Base-by-base conservation (phyloP, 2,329 filamentous ascomycete species). In the Sporothrix luriei region DNA sequence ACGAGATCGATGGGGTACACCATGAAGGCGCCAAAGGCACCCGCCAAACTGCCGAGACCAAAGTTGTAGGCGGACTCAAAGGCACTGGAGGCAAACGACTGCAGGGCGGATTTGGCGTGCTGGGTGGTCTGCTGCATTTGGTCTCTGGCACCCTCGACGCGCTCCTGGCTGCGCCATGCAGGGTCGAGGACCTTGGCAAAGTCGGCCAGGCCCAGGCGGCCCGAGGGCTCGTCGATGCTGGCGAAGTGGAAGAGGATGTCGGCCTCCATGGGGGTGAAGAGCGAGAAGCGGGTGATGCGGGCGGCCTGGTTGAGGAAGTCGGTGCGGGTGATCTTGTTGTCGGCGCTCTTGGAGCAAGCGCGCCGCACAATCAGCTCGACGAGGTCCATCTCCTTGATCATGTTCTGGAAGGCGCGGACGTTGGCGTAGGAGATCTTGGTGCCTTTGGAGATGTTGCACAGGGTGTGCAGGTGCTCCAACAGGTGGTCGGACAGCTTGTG, bases 241-340 rank as follows among this genome's bases (percentile, higher is more conserved):
- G 95, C 95, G 79, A 99, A 99, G 82, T 98, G 95, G 85, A 99
- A 99, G 52, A 99, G 87, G 73, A 99, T 97, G 77, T 99, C 95
- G 52, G 94, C 94, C 81, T 99, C 95, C 93, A 98, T 97, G 14
- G 95, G 95, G 0, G 95, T 98, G 81, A 98, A 97, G 48, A 96
- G 87, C 14, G 94, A 96, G 84, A 97, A 99, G 73, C 95, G 90
- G 29, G 94, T 97, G 76, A 95, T 89, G 73, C 90, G 90, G 57
- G 94, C 90, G 13, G 95, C 94, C 82, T 97, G 94, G 79, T 97
- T 94, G 73, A 98, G 82, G 81, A 99, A 99, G 77, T 98, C 95
- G 55, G 93, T 87, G 67, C 93, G 88, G 4, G 94, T 97, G 78
- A 99, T 98, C 82, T 93, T 97, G 77, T 93, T 93, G 79, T 99